A percentile compares a stretch with the other conserved stretches of the same genome.
These are phyloP conservation scores for Crithidia thermophila DNA, from an alignment of 208 protist species.

Conservation along the genomic window DNA sequence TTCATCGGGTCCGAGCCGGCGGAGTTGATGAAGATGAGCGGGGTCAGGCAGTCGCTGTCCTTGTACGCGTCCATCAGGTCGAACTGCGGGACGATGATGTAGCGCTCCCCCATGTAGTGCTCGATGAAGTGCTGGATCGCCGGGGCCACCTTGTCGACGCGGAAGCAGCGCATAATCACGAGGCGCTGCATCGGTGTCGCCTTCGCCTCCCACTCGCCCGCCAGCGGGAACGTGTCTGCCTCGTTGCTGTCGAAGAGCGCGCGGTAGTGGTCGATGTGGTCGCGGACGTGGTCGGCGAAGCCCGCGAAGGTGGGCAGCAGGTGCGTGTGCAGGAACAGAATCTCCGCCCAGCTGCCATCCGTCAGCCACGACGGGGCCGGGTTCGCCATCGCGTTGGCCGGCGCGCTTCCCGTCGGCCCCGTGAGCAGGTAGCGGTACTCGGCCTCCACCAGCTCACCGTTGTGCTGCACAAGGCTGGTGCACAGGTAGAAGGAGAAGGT, in stretches of 20 bases:
- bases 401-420: constrained; percentile 69
- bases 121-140: constrained; percentile 94
- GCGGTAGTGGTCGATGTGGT: constrained; percentile 85
- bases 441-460: constrained; percentile 72
- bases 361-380: constrained; percentile 94
- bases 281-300: constrained; percentile 87
- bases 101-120: constrained; percentile 92
- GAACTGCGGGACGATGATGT: constrained; percentile 96
- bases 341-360: constrained; percentile 93
- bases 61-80: constrained; percentile 94
- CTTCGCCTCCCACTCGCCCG: constrained; percentile 73
- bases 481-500: constrained; percentile 98
- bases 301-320: constrained; percentile 81
- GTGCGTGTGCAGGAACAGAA: constrained; percentile 83
- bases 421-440: constrained; percentile 95
- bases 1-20: constrained; percentile 96
- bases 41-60: constrained; percentile 92
- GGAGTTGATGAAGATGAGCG: constrained; percentile 98
- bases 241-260: constrained; percentile 93
- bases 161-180: constrained; percentile 93
- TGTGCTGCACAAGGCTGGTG: constrained; percentile 84
- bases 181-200: constrained; percentile 94
- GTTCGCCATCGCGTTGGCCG: constrained; percentile 68
- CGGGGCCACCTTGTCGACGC: constrained; percentile 96
- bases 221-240: constrained; percentile 79